These are phyloP conservation scores for Achaetomiella virescens DNA, from an alignment of 495 filamentous ascomycete genomes.

Conservation along the genomic window DNA sequence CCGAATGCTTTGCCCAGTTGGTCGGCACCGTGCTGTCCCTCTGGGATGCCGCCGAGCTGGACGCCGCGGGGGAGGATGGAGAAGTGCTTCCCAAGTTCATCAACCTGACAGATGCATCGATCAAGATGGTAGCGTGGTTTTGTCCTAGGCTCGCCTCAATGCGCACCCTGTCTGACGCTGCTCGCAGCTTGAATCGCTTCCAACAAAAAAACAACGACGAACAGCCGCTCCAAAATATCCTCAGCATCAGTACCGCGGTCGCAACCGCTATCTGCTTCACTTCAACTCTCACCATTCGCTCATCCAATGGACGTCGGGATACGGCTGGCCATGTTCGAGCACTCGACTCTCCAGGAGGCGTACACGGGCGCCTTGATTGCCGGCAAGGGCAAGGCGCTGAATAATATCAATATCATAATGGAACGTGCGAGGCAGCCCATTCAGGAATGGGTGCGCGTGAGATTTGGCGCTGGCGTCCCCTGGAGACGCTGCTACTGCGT, in stretches of 20 bases:
- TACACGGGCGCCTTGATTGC: constrained; percentile 96
- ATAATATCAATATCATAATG: constrained; percentile 82
- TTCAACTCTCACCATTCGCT: constrained; percentile 93
- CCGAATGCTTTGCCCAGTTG: constrained; percentile 94
- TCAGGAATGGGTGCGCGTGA: constrained; percentile 92
- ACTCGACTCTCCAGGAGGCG: constrained; percentile 86
- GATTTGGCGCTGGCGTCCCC: constrained; percentile 93
- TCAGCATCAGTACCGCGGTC: constrained; percentile 93
- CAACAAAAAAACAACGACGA: constrained; percentile 69
- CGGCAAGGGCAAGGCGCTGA: constrained; percentile 82
- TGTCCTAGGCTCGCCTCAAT: neutral
- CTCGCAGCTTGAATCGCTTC: constrained; percentile 77
- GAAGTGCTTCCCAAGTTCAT: constrained; percentile 93
- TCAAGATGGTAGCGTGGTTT: constrained; percentile 71
- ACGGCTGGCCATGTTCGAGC: constrained; percentile 89
- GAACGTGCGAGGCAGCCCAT: constrained; percentile 66
- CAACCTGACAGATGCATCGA: constrained; percentile 92
- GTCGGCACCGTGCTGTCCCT: constrained; percentile 91
- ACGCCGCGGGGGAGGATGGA: constrained; percentile 73
- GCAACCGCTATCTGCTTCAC: constrained; percentile 90
- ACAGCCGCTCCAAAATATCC: constrained; percentile 80
- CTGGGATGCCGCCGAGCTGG: constrained; percentile 92
- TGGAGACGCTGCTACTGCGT: constrained; percentile 98
- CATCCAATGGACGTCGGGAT: constrained; percentile 93
- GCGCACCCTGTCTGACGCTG: neutral